Evolutionary conservation across 805 yeast species (phyloP).

Genomic region (Ogataea trehalophila): DNA sequence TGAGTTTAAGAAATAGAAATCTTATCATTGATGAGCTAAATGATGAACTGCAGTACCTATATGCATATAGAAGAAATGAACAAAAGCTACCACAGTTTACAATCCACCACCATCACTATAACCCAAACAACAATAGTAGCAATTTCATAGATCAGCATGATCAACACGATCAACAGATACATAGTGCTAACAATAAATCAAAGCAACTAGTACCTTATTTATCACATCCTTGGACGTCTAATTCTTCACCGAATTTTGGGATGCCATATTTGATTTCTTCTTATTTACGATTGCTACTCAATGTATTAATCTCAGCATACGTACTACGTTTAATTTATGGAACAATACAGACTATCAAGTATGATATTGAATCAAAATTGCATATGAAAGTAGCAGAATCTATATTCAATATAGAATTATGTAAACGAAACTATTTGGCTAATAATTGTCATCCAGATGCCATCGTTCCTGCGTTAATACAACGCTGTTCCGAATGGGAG

Average conservation of each 20-base stretch:
- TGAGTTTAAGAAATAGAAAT: slow-evolving; percentile 6
- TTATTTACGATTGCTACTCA: slow-evolving; percentile 53
- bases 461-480: slow-evolving; percentile 54
- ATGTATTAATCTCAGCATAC: slow-evolving; percentile 41
- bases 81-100: background rate
- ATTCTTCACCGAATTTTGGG: slow-evolving; percentile 46
- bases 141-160: background rate
- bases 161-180: background rate
- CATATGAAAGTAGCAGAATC: slow-evolving; percentile 41
- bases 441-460: slow-evolving; percentile 55
- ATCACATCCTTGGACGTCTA: slow-evolving; percentile 57
- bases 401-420: slow-evolving; percentile 47
- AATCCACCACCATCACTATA: slow-evolving; percentile 5
- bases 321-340: slow-evolving; percentile 39
- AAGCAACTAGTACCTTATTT: slow-evolving; percentile 18
- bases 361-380: slow-evolving; percentile 51
- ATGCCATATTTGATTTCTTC: slow-evolving; percentile 56
- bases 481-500: slow-evolving; percentile 57
- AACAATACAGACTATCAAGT: slow-evolving; percentile 43
- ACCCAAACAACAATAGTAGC: background rate
- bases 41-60: background rate
- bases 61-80: background rate
- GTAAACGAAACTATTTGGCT: slow-evolving; percentile 45
- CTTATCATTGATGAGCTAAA: slow-evolving; percentile 6
- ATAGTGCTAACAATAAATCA: background rate